These are phyloP conservation scores for Tolypocladium endophyticum DNA, from an alignment of 2,329 filamentous ascomycete species.

Conservation along the genomic window DNA sequence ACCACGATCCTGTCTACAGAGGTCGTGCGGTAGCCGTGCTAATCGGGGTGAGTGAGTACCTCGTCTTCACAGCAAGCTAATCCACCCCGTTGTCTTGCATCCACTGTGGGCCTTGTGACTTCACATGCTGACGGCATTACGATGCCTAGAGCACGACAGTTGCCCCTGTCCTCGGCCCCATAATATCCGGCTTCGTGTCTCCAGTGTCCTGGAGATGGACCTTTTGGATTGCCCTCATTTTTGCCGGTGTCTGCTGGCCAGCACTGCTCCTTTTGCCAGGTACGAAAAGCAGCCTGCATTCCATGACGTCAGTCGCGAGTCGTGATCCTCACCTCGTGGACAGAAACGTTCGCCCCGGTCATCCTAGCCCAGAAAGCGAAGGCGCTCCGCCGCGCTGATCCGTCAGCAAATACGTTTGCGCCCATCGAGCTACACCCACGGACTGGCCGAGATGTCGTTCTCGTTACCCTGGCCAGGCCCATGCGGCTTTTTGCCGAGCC, in stretches of 20 bases:
- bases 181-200: constrained; percentile 5
- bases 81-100: too few species aligned
- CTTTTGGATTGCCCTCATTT: constrained; percentile 4
- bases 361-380: constrained; percentile 10
- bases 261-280: constrained; percentile 19
- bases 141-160: constrained; percentile 6
- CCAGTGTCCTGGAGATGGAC: constrained; percentile 4
- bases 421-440: too few species aligned
- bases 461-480: constrained; percentile 1
- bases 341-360: constrained; percentile 12
- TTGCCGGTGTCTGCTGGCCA: constrained; percentile 2
- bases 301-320: too few species aligned
- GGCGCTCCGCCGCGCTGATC: too few species aligned
- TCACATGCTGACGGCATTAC: too few species aligned
- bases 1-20: constrained; percentile 19
- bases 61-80: too few species aligned
- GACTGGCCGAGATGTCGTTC: too few species aligned
- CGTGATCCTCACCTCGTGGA: too few species aligned
- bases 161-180: constrained; percentile 3
- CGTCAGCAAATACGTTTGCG: too few species aligned
- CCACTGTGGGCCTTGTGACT: too few species aligned
- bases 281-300: too few species aligned
- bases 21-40: constrained; percentile 25
- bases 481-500: constrained; percentile 33
- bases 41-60: too few species aligned